Evolutionary conservation across 2,329 filamentous ascomycete genomes (phyloP), one percentile per base, ranked within the genome.

Genomic region (Colletotrichum liriopes): DNA sequence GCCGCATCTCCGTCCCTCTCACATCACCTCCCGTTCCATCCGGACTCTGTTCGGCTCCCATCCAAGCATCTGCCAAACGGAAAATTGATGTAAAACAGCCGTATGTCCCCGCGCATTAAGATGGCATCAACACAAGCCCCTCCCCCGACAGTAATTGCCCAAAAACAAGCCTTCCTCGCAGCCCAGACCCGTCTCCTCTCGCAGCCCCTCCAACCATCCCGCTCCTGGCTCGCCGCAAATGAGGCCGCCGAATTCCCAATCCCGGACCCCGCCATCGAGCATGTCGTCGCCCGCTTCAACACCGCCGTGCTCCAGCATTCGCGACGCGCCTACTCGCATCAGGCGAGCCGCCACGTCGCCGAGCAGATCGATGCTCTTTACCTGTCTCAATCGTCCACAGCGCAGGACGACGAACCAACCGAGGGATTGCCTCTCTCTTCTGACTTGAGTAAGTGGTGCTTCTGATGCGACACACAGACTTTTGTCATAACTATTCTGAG

Each of bases 301-400:
- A 87, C 90, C 72, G 82, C 86, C 20, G 82, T 94, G 18, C 87
- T 88, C 74, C 90, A 92, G 75, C 93, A 94, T 79, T 87, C 87
- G 39, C 89, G 88, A 45, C 87, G 90, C 67, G 90, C 90, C 6
- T 93, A 93, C 79, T 87, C 90, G 20, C 88, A 91, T 0, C 91
- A 93, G 76, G 91, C 92, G n/a, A 90, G 88, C 63, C 88, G 92
- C 45, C 91, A 93, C 76, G 88, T 94, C 23, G 92, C 92, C 2
- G 92, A 93, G 83, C 92, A 94, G 82, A 90, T 94, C 52, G 91
- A 93, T 80, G 81, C 82, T 59, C 82, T 93, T 55, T 94, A 94
- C 79, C 87, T 87, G 80, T 55, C 62, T 14, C 82, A 84, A 52
- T 82, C 83, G 1, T 75, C 76, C 5, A 77, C 77, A 1, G 73